A percentile compares a stretch with the other conserved stretches of the same genome.
phyloP scores from a whole-genome alignment of 2,329 filamentous ascomycete species.

The Trichoderma sp. region DNA sequence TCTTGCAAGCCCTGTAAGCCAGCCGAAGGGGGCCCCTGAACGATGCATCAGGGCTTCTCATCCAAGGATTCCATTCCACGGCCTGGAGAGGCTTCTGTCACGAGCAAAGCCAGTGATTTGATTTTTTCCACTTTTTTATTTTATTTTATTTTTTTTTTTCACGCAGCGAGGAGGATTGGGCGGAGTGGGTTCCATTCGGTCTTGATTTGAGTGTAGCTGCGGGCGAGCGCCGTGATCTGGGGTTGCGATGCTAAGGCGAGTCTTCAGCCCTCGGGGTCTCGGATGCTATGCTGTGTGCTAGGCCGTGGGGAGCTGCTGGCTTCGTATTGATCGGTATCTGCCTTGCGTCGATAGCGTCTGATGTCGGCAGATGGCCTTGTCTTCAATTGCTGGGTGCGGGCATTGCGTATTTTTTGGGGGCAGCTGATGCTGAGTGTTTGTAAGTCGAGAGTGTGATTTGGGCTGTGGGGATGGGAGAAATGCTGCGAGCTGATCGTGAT shows the following conservation, averaged over 20 bases:
- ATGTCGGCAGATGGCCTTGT: neutral
- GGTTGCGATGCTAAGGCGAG: conserved; percentile 7
- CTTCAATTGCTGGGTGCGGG: neutral
- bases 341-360: neutral
- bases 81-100: neutral
- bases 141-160: neutral
- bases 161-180: neutral
- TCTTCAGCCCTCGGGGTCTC: neutral
- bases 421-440: conserved; percentile 9
- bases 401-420: neutral
- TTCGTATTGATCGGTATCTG: neutral
- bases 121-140: neutral
- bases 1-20: neutral
- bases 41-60: neutral
- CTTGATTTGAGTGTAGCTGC: neutral
- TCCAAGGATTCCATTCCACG: conserved; percentile 9
- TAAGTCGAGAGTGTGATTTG: conserved; percentile 3
- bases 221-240: conserved; percentile 9
- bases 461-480: neutral
- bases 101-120: neutral
- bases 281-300: neutral
- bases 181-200: neutral
- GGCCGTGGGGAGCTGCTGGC: neutral
- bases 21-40: neutral
- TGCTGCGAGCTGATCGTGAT: neutral